Conservation (phyloP, 73 alveolate species). For the Uronychia binucleata region DNA sequence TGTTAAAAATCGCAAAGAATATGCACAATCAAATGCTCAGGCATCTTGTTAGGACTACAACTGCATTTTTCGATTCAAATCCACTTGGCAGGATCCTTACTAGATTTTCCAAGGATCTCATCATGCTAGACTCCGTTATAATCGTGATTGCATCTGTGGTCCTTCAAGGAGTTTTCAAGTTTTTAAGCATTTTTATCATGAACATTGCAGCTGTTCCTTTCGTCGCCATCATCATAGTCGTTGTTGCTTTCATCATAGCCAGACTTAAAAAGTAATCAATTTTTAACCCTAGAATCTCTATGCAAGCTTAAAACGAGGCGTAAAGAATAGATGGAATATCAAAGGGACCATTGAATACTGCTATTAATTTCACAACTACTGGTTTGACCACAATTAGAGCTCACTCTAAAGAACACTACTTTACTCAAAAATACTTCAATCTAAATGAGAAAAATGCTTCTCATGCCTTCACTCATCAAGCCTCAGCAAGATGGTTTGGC, state of each 20-base stretch:
- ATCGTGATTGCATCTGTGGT: background rate
- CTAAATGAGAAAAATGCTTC: background rate
- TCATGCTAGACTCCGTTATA: background rate
- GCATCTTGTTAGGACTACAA: background rate
- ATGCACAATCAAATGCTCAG: background rate
- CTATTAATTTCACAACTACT: background rate
- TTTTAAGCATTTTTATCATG: background rate
- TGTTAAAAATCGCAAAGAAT: background rate
- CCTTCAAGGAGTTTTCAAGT: background rate
- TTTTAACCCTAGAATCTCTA: background rate
- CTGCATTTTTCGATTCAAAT: conserved; percentile 67
- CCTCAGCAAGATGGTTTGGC: background rate
- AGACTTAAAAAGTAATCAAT: background rate
- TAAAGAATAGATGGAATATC: background rate
- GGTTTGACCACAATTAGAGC: background rate
- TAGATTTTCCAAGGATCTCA: conserved; percentile 75
- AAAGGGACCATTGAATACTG: background rate
- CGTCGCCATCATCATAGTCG: background rate
- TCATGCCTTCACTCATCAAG: background rate
- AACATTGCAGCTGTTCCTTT: background rate
- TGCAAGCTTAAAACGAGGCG: background rate
- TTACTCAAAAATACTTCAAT: background rate
- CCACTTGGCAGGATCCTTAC: conserved; percentile 84
- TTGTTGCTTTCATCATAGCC: too few species aligned
- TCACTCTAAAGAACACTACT: background rate